Conservation (phyloP, 225 moss, liverwort and hornwort genomes). For the Sphagnum contortum region DNA sequence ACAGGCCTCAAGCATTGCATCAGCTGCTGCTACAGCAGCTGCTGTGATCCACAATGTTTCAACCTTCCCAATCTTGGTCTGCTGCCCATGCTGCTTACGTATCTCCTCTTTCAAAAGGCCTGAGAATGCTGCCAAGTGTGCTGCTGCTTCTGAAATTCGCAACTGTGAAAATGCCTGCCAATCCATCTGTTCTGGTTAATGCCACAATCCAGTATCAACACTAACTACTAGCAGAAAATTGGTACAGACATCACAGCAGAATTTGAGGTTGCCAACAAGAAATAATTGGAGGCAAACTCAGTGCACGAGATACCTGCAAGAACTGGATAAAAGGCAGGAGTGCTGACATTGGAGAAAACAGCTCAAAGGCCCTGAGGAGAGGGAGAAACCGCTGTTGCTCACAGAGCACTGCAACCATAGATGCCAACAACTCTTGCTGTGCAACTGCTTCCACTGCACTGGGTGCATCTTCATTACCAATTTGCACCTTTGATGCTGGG, state of each 20-base stretch:
- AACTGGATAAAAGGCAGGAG: slow-evolving; percentile 87
- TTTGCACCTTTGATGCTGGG: slow-evolving; percentile 21
- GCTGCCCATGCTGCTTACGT: slow-evolving; percentile 20
- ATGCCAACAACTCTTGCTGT: slow-evolving; percentile 77
- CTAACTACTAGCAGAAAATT: no score
- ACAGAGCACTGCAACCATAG: slow-evolving; percentile 85
- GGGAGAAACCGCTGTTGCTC: slow-evolving; percentile 91
- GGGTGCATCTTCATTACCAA: slow-evolving; percentile 18
- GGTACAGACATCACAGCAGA: no score
- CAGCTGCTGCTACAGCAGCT: slow-evolving; percentile 85
- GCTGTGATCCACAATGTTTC: slow-evolving; percentile 70
- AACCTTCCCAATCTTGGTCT: slow-evolving; percentile 37
- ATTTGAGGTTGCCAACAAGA: no score
- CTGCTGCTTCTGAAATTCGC: slow-evolving; percentile 92
- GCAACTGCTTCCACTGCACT: slow-evolving; percentile 27
- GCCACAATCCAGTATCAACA: neutral
- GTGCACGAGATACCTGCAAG: slow-evolving; percentile 48
- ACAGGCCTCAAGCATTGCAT: slow-evolving; percentile 91
- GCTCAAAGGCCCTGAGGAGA: slow-evolving; percentile 89
- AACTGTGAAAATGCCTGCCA: slow-evolving; percentile 86
- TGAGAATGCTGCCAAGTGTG: slow-evolving; percentile 72
- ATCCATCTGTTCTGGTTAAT: slow-evolving; percentile 1
- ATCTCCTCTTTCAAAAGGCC: slow-evolving; percentile 79
- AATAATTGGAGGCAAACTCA: no score
- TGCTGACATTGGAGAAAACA: slow-evolving; percentile 82